phyloP scores from a whole-genome alignment of 306 rosid genomes.

The Inga oerstediana region DNA sequence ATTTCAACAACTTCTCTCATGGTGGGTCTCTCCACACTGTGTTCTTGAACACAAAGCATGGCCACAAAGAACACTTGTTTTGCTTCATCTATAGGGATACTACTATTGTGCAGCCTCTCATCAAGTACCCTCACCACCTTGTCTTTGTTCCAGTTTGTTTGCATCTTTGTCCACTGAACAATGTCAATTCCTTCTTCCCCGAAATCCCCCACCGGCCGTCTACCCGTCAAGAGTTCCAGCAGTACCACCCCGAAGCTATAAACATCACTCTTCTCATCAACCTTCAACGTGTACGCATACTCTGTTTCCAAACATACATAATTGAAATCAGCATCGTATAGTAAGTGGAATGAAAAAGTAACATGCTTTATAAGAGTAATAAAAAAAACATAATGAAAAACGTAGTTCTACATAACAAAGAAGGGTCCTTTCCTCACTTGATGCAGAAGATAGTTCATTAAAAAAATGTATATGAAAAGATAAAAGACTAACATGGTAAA shows the following conservation, averaged over 20 bases:
- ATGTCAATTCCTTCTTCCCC: constrained; percentile 91
- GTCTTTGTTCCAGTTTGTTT: constrained; percentile 66
- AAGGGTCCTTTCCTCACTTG: background rate
- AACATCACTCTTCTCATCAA: constrained; percentile 87
- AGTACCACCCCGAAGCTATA: constrained; percentile 89
- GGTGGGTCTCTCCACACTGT: constrained; percentile 84
- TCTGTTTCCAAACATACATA: constrained; percentile 45
- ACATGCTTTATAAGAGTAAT: background rate
- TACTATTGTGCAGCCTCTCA: constrained; percentile 40
- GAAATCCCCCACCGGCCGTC: constrained; percentile 78
- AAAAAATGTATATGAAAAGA: no score
- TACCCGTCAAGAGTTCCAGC: constrained; percentile 71
- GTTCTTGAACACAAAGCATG: constrained; percentile 81
- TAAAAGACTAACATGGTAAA: background rate
- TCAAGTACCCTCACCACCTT: constrained; percentile 67
- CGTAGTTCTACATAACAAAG: background rate
- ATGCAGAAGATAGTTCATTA: background rate
- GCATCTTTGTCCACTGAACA: constrained; percentile 82
- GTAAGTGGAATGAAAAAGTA: background rate
- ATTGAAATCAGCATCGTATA: constrained; percentile 7
- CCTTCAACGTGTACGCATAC: constrained; percentile 88
- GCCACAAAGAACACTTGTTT: constrained; percentile 83
- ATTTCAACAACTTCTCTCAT: constrained; percentile 97
- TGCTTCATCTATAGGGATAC: constrained; percentile 69
- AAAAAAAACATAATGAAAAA: background rate